phyloP scores from a whole-genome alignment of 2,329 filamentous ascomycete species.

The Beauveria scarabaeidicola region DNA sequence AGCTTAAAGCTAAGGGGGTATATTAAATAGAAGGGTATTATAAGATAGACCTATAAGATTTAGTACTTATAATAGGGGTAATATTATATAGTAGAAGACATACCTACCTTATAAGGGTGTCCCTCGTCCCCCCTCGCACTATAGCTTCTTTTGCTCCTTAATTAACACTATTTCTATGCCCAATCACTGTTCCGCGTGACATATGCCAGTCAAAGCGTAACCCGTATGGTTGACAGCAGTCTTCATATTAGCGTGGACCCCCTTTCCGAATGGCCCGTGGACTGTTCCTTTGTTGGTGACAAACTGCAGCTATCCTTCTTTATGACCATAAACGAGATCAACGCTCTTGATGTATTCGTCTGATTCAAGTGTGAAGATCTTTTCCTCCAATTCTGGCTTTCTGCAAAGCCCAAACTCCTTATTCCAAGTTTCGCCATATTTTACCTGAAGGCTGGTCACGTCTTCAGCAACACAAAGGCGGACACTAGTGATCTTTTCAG shows the following conservation, averaged over 20 bases:
- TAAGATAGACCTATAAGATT: too few relatives aligned
- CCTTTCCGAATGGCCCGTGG: not conserved
- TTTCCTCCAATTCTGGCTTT: not conserved
- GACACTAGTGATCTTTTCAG: not conserved
- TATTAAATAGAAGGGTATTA: too few relatives aligned
- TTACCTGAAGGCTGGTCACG: not conserved
- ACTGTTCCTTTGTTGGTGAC: not conserved
- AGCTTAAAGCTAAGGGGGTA: too few relatives aligned
- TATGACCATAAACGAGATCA: not conserved
- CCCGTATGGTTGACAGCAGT: not conserved
- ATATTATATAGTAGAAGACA: too few relatives aligned
- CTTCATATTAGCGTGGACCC: not conserved
- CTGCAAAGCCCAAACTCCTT: not conserved
- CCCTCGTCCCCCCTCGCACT: too few relatives aligned
- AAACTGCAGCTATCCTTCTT: not conserved
- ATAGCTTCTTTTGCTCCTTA: too few relatives aligned
- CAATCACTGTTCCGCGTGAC: too few relatives aligned
- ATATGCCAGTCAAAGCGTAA: not conserved
- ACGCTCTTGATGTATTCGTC: not conserved
- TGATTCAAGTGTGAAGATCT: not conserved
- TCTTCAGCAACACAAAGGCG: not conserved
- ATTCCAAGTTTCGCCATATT: not conserved
- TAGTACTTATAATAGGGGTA: too few relatives aligned
- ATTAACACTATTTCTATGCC: too few relatives aligned
- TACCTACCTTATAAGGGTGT: too few relatives aligned